Conservation (phyloP, 2,329 filamentous ascomycete species). For the Monilinia polystroma region DNA sequence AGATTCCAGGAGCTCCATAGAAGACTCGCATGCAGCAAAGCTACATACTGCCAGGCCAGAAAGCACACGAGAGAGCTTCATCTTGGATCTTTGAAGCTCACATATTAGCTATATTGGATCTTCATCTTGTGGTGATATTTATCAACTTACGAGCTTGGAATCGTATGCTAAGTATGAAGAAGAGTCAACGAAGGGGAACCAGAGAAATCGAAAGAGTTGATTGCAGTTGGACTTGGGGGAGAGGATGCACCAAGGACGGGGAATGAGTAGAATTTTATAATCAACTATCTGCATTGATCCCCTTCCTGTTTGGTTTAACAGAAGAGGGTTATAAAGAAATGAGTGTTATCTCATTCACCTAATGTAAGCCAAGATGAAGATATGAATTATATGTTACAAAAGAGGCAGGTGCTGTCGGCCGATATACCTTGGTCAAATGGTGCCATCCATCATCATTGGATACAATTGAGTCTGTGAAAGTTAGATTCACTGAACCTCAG, state of each 20-base stretch:
- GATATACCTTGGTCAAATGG: constrained; percentile 4
- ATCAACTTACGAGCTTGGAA: constrained; percentile 12
- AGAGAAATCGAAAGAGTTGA: background rate
- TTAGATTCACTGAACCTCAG: background rate
- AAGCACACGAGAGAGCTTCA: constrained; percentile 19
- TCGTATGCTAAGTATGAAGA: background rate
- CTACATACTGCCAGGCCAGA: constrained; percentile 17
- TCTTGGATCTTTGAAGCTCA: constrained; percentile 6
- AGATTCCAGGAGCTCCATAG: constrained; percentile 32
- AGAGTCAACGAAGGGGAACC: background rate
- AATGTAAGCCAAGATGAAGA: constrained; percentile 14
- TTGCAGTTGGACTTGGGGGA: background rate
- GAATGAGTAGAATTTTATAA: background rate
- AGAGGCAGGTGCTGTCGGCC: constrained; percentile 16
- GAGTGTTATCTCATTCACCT: constrained; percentile 8
- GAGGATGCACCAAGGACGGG: background rate
- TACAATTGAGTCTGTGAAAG: background rate
- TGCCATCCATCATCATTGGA: background rate
- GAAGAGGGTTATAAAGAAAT: background rate
- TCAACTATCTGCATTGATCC: background rate
- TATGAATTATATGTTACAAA: constrained; percentile 8
- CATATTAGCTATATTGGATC: constrained; percentile 1
- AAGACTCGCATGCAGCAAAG: constrained; percentile 18
- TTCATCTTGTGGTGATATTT: background rate
- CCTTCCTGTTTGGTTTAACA: background rate